Evolutionary conservation across 768 basidiomycete genomes (phyloP), one percentile per base, ranked within the genome.

Genomic region (Boletus sp.): DNA sequence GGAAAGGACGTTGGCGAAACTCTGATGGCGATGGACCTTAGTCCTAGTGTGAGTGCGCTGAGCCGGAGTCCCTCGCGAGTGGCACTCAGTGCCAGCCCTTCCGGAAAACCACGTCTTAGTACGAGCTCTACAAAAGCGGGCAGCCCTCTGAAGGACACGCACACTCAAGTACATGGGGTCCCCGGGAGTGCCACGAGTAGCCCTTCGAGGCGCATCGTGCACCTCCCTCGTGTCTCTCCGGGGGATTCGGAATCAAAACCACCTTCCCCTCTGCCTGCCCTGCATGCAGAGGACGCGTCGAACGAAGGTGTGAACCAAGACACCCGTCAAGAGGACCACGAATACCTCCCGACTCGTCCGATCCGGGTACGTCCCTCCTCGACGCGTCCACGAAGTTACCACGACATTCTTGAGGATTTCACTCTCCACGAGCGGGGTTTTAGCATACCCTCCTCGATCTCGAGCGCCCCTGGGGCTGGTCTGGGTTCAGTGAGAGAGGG

Each of bases 381-480:
- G 1, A 54, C 70, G 19, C 78, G 84, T 8, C 80, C 85, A 15
- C 72, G 80, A 64, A 88, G 87, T 59, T 87, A 83, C 63, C 75
- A 83, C 57, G 82, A 86, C 59, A 80, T 88, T 49, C 67, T 87
- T 49, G 83, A 84, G 42, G 85, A 85, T 56, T 87, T 88, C 58
- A 73, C 75, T 55, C 62, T 72, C 40, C 73, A 72, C 47, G 71
- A 70, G 23, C 58, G 61, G 14, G 66, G 63, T 13, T 30, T 63
- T 1, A 69, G 70, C 19, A 56, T 72, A 27, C 68, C 64, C 6
- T 68, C 68, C 37, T 70, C 70, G 9, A 56, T 71, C 21, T 67
- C 66, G 47, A 70, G 65, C 23, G 62, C 64, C 1, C 68, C 67
- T 0, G 59, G 65, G 10, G 45, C 51, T 23, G 62, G 58, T 39